Base-by-base conservation (phyloP, 1,284 basidiomycete species). In the Trametes versicolor region DNA sequence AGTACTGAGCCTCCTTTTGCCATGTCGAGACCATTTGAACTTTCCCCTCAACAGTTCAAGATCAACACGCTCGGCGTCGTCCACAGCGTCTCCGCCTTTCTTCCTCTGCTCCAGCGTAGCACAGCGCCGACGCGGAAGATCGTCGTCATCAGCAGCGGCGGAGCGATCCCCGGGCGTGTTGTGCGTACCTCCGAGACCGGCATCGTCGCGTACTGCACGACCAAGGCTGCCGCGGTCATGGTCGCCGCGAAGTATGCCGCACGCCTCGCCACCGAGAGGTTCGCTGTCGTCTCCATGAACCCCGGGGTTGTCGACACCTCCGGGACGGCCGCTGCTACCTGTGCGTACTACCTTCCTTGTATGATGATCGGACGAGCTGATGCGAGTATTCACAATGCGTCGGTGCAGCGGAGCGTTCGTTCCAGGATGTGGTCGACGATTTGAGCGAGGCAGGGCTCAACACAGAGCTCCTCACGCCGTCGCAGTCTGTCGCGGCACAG, bases 171-270 rank as follows among this genome's bases (percentile, higher is more conserved):
- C 75, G 78, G 7, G 64, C 77, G 36, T 8, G 47, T 41, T 10
- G 74, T 70, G 15, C 50, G 74, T 25, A 52, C 51, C 25, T 71
- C 66, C 21, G 37, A 68, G 5, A 25, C 58, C 0, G 60, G 29
- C 49, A 39, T 58, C 17, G 62, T 70, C 2, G 72, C 80, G 15
- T 82, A 82, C 70, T 63, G 71, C 17, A 73, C 78, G 15, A 75
- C 77, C 32, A 81, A 81, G 68, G 77, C 78, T 1, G 80, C 77
- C 2, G 50, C 78, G n/a, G 78, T 81, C 60, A 76, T 83, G 74
- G 78, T 74, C 36, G 72, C 75, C 19, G 76, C 74, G 34, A 81
- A 83, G 65, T 83, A 78, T 63, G 79, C 82, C 4, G 68, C 70
- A 4, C 62, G 74, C 41, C 74, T 76, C 60, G 72, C 74, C 58